Conservation (phyloP, 768 basidiomycete genomes). For the Amanita thiersii region DNA sequence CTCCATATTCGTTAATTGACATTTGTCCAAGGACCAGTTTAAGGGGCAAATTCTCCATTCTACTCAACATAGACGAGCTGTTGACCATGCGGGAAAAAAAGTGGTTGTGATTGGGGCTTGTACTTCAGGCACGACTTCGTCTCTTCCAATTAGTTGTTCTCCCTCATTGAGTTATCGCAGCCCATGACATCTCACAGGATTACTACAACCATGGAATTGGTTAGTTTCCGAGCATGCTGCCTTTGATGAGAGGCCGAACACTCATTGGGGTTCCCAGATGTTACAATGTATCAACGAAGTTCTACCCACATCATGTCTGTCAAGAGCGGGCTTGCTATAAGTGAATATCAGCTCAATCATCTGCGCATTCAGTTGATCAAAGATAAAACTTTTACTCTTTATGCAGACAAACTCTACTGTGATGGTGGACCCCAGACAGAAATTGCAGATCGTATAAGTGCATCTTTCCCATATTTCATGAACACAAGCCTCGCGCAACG, state of each 20-base stretch:
- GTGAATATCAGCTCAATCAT: conserved; percentile 11
- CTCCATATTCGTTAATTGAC: no score
- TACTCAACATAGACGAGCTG: conserved; percentile 29
- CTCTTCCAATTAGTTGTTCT: neutral
- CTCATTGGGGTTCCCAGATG: conserved; percentile 30
- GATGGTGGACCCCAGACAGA: conserved; percentile 40
- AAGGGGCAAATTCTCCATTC: conserved; percentile 44
- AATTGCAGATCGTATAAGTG: conserved; percentile 37
- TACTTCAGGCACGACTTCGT: conserved; percentile 29
- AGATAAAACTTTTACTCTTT: neutral
- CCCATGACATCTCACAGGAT: conserved; percentile 30
- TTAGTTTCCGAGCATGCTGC: conserved; percentile 7
- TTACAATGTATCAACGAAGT: conserved; percentile 42
- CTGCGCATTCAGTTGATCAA: neutral
- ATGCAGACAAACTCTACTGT: conserved; percentile 31
- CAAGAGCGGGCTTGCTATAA: conserved; percentile 22
- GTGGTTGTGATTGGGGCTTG: conserved; percentile 54
- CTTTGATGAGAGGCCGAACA: conserved; percentile 17
- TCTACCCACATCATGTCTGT: conserved; percentile 42
- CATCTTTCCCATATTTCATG: conserved; percentile 30
- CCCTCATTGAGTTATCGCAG: conserved; percentile 13
- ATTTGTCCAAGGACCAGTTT: conserved; percentile 24
- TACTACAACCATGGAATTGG: conserved; percentile 29
- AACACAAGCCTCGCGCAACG: conserved; percentile 14
- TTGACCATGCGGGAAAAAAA: conserved; percentile 42